A percentile compares a stretch with the other conserved stretches of the same genome.
phyloP scores from a whole-genome alignment of 306 rosid genomes.

The Gillenia trifoliata region DNA sequence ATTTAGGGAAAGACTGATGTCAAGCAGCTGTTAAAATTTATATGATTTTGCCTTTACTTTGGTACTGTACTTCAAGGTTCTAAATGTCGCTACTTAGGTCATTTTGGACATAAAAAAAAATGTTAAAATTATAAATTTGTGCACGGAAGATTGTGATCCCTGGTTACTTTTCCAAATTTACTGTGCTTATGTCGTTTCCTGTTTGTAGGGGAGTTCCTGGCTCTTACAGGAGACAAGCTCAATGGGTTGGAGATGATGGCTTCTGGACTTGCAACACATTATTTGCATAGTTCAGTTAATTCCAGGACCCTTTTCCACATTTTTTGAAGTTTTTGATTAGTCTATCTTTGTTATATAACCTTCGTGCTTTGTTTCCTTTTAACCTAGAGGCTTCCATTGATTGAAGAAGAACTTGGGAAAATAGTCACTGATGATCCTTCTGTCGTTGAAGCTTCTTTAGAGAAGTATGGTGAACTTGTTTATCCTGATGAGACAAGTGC shows the following conservation, averaged over 20 bases:
- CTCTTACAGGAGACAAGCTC: conserved; percentile 78
- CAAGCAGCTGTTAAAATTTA: background rate
- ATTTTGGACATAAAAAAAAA: background rate
- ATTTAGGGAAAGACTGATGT: background rate
- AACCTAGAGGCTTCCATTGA: conserved; percentile 61
- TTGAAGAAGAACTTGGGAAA: conserved; percentile 73
- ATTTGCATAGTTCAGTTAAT: conserved; percentile 61
- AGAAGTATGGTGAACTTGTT: conserved; percentile 64
- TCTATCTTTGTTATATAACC: conserved; percentile 5
- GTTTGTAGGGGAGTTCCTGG: conserved; percentile 85
- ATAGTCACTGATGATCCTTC: conserved; percentile 91
- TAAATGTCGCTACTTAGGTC: background rate
- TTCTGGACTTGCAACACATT: conserved; percentile 93
- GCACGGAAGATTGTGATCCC: background rate
- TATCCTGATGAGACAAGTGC: conserved; percentile 45
- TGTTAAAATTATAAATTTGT: too few relatives aligned
- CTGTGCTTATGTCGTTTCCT: conserved; percentile 15
- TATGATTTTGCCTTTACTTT: background rate
- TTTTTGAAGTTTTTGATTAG: background rate
- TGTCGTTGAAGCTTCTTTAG: conserved; percentile 68
- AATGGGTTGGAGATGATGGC: conserved; percentile 75
- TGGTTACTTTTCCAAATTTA: background rate
- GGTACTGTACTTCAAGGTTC: background rate
- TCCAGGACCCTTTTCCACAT: conserved; percentile 19
- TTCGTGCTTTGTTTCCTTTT: conserved; percentile 20